Evolutionary conservation across 2,329 filamentous ascomycete species (phyloP), one percentile per base, ranked within the genome.

Genomic region (Cordyceps javanica): DNA sequence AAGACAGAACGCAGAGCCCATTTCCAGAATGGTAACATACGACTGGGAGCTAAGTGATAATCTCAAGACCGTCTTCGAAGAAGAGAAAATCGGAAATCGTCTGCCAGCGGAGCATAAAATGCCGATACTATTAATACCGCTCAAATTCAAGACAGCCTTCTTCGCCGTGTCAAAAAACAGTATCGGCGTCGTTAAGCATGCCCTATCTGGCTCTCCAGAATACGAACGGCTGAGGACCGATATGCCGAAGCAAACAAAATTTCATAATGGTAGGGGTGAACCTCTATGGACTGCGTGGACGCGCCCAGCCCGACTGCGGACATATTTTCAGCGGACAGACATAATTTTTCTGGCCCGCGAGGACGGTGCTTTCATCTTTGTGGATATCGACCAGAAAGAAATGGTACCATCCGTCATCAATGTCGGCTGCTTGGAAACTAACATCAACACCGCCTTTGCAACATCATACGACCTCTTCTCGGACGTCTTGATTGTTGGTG

Each of bases 221-320:
- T 82, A 80, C 57, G 73, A 77, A 51, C 66, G 68, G 6, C 74
- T 82, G 32, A 67, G 74, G 38, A 70, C 79, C 2, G 67, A 72
- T 32, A 63, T 70, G 28, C 74, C 72, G 13, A 67, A 70, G 0
- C 68, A 71, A 9, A 81, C 78, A 0, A 62, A 69, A 34, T 75
- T 79, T 34, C 75, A 78, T 62, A 75, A 78, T 60, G 83, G 77
- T 26, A 69, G 60, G 34, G 72, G 66, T 36, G 67, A 60, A 39
- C 88, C 88, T 1, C 71, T 90, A 3, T 97, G 91, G 89, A 88
- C 88, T 3, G 84, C 88, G 25, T 99, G 93, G 92, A 85, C 90
- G 28, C 83, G 90, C 59, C 89, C 91, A 2, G 81, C 84, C 59
- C 85, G 93, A 8, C 80, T 85, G 25, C 80, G 80, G 60, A 72